These are phyloP conservation scores for Colletotrichum spaethianum DNA, from an alignment of 2,329 filamentous ascomycete genomes.

Conservation along the genomic window DNA sequence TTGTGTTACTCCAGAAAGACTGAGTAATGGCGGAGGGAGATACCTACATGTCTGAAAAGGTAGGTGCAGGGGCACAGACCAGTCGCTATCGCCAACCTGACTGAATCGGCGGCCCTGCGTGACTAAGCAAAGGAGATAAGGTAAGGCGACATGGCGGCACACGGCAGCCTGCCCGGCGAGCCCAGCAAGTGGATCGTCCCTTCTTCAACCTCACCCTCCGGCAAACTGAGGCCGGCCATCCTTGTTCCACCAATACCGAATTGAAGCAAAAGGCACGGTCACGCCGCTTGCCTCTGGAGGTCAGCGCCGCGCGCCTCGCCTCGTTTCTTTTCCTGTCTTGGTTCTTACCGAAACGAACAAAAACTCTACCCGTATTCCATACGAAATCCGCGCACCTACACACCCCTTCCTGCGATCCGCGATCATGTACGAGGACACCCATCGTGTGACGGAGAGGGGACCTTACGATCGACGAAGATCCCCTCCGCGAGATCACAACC, in stretches of 20 bases:
- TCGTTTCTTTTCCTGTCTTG: conserved; percentile 5
- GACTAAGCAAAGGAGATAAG: conserved; percentile 35
- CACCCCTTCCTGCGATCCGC: conserved; percentile 26
- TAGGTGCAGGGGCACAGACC: neutral
- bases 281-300: conserved; percentile 22
- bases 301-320: conserved; percentile 20
- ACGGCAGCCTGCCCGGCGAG: conserved; percentile 11
- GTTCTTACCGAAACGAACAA: conserved; percentile 20
- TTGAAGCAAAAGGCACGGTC: conserved; percentile 33
- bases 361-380: conserved; percentile 16
- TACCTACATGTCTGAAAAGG: neutral
- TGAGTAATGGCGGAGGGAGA: too few relatives aligned
- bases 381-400: conserved; percentile 5
- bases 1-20: neutral
- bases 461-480: conserved; percentile 42
- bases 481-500: conserved; percentile 39
- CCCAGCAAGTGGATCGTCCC: conserved; percentile 25
- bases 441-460: conserved; percentile 38
- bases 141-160: neutral
- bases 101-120: conserved; percentile 11
- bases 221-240: conserved; percentile 10
- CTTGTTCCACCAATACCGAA: conserved; percentile 18
- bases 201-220: conserved; percentile 22
- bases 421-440: conserved; percentile 38
- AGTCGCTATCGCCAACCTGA: conserved; percentile 9